phyloP scores from a whole-genome alignment of 148 eudicot species.

The Dianthus caryophyllus region DNA sequence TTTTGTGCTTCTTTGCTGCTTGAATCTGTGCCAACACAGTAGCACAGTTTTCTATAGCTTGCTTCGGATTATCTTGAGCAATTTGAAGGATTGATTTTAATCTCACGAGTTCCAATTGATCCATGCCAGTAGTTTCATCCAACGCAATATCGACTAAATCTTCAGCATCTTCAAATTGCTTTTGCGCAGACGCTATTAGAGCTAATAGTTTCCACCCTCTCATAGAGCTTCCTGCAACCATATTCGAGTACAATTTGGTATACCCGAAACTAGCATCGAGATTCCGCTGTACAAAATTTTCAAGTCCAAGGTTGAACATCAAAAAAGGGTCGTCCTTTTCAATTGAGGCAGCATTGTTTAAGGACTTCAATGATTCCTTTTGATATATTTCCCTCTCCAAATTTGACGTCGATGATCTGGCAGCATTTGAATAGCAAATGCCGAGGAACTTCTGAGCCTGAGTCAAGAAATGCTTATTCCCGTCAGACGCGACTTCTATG shows the following conservation, averaged over 20 bases:
- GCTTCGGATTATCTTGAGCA: slow-evolving; percentile 71
- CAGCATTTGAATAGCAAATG: slow-evolving; percentile 74
- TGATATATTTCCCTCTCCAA: slow-evolving; percentile 46
- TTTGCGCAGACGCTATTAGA: slow-evolving; percentile 62
- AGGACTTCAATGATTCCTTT: slow-evolving; percentile 42
- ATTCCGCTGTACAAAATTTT: slow-evolving; percentile 72
- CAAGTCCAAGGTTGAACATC: slow-evolving; percentile 53
- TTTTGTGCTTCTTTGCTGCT: slow-evolving; percentile 36
- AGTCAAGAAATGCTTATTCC: slow-evolving; percentile 47
- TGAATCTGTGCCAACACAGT: slow-evolving; percentile 65
- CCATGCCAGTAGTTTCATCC: slow-evolving; percentile 59
- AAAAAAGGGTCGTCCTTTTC: slow-evolving; percentile 54
- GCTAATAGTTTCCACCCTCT: slow-evolving; percentile 72
- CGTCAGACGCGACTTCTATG: slow-evolving; percentile 39
- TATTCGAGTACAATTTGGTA: slow-evolving; percentile 51
- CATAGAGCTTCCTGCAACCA: slow-evolving; percentile 53
- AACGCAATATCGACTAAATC: slow-evolving; percentile 71
- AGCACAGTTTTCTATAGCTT: slow-evolving; percentile 73
- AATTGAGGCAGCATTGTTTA: slow-evolving; percentile 36
- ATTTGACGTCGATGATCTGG: slow-evolving; percentile 48
- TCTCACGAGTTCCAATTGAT: slow-evolving; percentile 57
- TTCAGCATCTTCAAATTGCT: slow-evolving; percentile 78
- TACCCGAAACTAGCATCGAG: slow-evolving; percentile 53
- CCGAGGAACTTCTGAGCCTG: slow-evolving; percentile 76
- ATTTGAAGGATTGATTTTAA: slow-evolving; percentile 67